Evolutionary conservation across 164 flowering plant species (phyloP), one percentile per base, ranked within the genome.

Genomic region (Sextonia rubra): DNA sequence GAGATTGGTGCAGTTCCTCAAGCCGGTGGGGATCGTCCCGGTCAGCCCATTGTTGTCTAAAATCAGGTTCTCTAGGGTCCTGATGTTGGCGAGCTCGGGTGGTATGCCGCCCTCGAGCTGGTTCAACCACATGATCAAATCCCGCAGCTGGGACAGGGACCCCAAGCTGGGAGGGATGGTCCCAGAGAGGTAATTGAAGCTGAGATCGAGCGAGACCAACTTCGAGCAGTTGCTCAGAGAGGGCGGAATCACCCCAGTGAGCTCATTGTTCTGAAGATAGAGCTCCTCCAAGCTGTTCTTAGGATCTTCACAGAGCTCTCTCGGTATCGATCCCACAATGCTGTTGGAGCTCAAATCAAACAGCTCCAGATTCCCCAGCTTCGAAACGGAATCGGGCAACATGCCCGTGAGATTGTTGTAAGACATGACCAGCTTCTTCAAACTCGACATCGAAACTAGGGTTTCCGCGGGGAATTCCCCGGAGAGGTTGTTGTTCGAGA

Each of bases 301-400:
- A 15, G 82, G 73, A 60, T 75, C 82, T 74, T 73, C 75, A 73
- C 97, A 92, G 66, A 92, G 71, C 64, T 79, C 80, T 22, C 73
- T 20, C 1, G 98, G 97, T 30, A 95, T 83, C 2, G 66, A 20
- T 9, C 96, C 99, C 15, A 88, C 66, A 20, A 95, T 27, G 47
- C 74, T 83, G 71, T 95, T 95, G 8, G 97, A 87, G 73, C 97
- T 91, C 79, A 91, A 85, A 82, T 93, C 99, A 68, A 95, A 84
- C 14, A 78, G 30, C 83, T 90, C 92, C 87, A 95, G 85, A 47
- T 64, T 74, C 4, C 83, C 61, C 25, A 91, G 73, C 60, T 71
- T 77, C 4, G 72, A 86, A 22, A 91, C 49, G 4, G 90, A 82
- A 62, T 84, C 87, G 23, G 93, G 87, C 73, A 93, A 66, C 17